Evolutionary conservation across 176 grass and related monocot genomes (phyloP), one percentile per base, ranked within the genome.

Genomic region (Poa pratensis): DNA sequence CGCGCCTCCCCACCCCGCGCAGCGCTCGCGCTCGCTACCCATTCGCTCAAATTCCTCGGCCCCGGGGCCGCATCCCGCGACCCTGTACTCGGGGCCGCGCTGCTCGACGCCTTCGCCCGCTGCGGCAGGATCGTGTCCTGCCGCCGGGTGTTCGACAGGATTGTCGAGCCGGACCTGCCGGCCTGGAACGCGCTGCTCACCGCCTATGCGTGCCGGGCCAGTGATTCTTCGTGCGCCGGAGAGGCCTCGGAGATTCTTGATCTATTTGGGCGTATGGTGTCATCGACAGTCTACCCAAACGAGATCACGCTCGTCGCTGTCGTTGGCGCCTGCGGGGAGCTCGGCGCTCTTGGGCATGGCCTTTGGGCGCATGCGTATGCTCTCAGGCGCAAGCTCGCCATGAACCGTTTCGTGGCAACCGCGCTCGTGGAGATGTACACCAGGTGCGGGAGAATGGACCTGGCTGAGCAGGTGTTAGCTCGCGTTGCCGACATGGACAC

Each of bases 1-100:
- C 87, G 90, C 73, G 64, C 78, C 35, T 57, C 77, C 18, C 78
- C 90, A 1, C 73, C 53, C 2, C 22, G 14, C 39, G 32, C 22
- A 20, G 71, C 72, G 14, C 90, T 75, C 73, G 71, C 83, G 63
- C 83, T 92, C 78, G 86, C 80, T 48, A 52, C 86, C 52, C 90
- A 92, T 54, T 76, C 80, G 28, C 2, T 91, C 15, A 91, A 91
- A 80, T 91, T 85, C 86, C 78, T 92, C 71, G 83, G 66, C n/a
- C 22, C 6, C 0, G 20, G 2, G 0, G 75, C 83, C 65, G 82
- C 69, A 37, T 66, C 35, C 19, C 24, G 11, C 54, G 90, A 91
- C 66, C 73, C 45, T 55, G 87, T 88, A 35, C 64, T 88, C 73
- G 70, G 52, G 3, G 73, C 90, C 65, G 86, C 86, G 45, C 79